Base-by-base conservation (phyloP, 2,329 filamentous ascomycete genomes). In the Onygenales sp. region DNA sequence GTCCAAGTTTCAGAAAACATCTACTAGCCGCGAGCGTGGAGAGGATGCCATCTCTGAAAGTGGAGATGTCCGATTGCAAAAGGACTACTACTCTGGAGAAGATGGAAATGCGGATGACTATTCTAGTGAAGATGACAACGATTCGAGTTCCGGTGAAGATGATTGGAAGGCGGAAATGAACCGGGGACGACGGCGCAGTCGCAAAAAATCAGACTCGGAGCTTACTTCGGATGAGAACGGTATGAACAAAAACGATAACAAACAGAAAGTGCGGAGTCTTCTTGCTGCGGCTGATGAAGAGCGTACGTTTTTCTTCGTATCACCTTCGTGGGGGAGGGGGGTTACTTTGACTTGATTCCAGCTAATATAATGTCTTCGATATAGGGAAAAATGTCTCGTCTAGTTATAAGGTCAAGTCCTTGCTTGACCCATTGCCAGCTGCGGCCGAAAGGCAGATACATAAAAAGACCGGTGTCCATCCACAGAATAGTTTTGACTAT, bases 401-500 rank as follows among this genome's bases (percentile, higher is more conserved):
- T 3, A 72, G 75, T 50, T 79, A 84, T 58, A 75, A 80, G 55
- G 84, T 85, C 58, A 74, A 79, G 36, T 87, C 85, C 6, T 71
- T 87, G 2, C 74, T 88, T 13, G 85, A 88, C 7, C 55, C 57
- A 10, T 35, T 47, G 2, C 87, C 56, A 33, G 80, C 85, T 1
- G 73, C 78, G 2, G 83, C 83, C 13, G 82, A 86, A 53, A 82
- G 79, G 60, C 64, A 72, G 75, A 58, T 68, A 58, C 38, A 68
- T 59, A 64, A 72, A 65, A 55, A 69, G 52, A 65, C 76, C 1
- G 78, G 78, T 2, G 81, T 93, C 9, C 91, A 94, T 66, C 91
- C 91, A 1, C 82, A 83, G 51, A 95, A 88, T 9, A 93, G 85
- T 66, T 96, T 91, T 66, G 91, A 95, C 63, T 75, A 84, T 55